Percentiles rank a stretch among this genome's conserved stretches.
These are phyloP conservation scores for Thelephora terrestris DNA, from an alignment of 1,284 basidiomycete genomes.

Conservation along the genomic window DNA sequence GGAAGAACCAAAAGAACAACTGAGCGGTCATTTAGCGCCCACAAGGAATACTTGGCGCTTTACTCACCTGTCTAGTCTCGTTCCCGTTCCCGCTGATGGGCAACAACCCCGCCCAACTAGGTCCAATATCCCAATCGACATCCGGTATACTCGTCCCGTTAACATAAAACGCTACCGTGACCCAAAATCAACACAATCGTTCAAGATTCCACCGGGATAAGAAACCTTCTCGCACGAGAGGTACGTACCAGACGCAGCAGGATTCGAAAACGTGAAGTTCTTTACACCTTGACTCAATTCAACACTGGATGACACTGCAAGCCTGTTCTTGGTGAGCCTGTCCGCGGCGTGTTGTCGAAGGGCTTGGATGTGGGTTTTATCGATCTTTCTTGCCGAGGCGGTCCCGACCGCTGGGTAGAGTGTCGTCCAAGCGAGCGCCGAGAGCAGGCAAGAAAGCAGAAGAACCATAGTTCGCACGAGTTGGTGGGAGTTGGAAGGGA, in stretches of 20 bases:
- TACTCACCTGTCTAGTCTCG: conserved; percentile 54
- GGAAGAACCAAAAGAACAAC: conserved; percentile 86
- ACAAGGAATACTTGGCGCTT: conserved; percentile 4
- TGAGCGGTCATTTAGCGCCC: conserved; percentile 17
- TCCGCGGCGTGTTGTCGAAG: too few species aligned
- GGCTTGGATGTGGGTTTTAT: too few species aligned
- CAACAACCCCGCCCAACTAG: conserved; percentile 65
- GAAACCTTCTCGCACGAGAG: neutral
- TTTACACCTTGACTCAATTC: conserved; percentile 22
- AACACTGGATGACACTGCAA: too few species aligned
- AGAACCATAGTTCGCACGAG: too few species aligned
- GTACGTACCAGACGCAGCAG: conserved; percentile 48
- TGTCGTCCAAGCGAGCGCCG: neutral
- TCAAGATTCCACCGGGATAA: neutral
- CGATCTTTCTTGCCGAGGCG: neutral
- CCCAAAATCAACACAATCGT: conserved; percentile 37
- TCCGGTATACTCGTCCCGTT: conserved; percentile 56
- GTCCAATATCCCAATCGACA: conserved; percentile 63
- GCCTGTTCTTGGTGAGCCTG: too few species aligned
- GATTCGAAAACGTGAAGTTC: conserved; percentile 66
- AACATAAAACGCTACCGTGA: conserved; percentile 33
- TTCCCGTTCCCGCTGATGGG: conserved; percentile 52
- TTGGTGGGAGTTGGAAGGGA: too few species aligned
- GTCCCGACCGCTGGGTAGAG: neutral
- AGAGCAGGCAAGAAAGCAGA: neutral